Evolutionary conservation across 345 rosid genomes (phyloP).

Genomic region (Moringa oleifera): DNA sequence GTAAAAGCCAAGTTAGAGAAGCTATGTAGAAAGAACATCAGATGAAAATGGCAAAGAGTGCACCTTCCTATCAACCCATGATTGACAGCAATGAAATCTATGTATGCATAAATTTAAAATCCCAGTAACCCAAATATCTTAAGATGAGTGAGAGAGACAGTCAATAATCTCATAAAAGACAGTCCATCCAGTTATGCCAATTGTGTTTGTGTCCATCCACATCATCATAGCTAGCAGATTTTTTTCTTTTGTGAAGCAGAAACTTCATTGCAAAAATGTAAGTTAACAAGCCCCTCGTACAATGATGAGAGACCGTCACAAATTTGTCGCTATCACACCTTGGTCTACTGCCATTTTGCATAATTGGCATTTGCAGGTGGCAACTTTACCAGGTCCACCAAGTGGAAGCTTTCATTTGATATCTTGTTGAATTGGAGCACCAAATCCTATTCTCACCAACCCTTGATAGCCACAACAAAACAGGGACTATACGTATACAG

Average conservation of each 20-base stretch:
- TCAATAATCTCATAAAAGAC: neutral
- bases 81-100: too few relatives aligned
- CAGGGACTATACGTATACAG: too few relatives aligned
- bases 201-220: too few relatives aligned
- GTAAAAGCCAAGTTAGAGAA: too few relatives aligned
- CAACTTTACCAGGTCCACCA: conserved; percentile 18
- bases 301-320: conserved; percentile 16
- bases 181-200: neutral
- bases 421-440: conserved; percentile 25
- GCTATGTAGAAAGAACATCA: too few relatives aligned
- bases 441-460: conserved; percentile 22
- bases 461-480: neutral
- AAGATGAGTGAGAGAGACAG: neutral
- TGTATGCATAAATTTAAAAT: too few relatives aligned
- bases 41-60: too few relatives aligned
- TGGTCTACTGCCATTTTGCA: conserved; percentile 9
- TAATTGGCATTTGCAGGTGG: conserved; percentile 12
- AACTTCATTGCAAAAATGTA: neutral
- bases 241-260: neutral
- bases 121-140: neutral
- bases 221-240: neutral
- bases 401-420: conserved; percentile 10
- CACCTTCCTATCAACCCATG: too few relatives aligned
- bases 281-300: neutral
- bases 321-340: conserved; percentile 20